A percentile compares a stretch with the other conserved stretches of the same genome.
Conservation (phyloP, 148 eudicot genomes). For the Rhododendron ovatum region DNA sequence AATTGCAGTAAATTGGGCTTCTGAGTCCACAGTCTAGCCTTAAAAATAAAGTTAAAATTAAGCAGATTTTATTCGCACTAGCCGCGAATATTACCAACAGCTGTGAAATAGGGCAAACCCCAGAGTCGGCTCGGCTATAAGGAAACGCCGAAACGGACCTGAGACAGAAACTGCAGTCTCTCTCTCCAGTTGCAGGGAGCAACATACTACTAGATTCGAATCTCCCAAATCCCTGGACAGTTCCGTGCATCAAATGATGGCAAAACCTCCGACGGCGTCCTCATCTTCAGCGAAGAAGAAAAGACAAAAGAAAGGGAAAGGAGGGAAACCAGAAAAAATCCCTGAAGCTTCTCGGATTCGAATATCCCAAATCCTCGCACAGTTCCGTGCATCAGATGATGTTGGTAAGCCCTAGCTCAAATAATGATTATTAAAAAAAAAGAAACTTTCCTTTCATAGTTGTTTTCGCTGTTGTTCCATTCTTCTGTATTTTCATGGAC, state of each 20-base stretch:
- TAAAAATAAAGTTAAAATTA: not conserved
- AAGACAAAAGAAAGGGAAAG: not conserved
- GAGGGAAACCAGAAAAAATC: not conserved
- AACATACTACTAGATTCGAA: not conserved
- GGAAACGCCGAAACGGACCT: not conserved
- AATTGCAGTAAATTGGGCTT: no score
- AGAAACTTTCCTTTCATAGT: not conserved
- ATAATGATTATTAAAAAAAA: not conserved
- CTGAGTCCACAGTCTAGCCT: no score
- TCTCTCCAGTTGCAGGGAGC: not conserved
- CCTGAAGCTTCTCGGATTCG: slow-evolving; percentile 14
- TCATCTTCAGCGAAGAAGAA: slow-evolving; percentile 3
- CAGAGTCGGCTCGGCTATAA: not conserved
- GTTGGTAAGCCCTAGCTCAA: not conserved
- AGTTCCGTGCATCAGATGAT: not conserved
- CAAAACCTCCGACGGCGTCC: not conserved
- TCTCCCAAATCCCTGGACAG: no score
- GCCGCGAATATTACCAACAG: not conserved
- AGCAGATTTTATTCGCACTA: not conserved
- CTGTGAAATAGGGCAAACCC: not conserved
- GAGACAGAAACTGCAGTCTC: not conserved
- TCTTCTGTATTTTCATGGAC: not conserved
- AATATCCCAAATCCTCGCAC: not conserved
- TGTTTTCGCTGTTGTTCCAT: not conserved
- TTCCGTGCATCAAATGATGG: not conserved